Evolutionary conservation across 768 basidiomycete genomes (phyloP), one percentile per base, ranked within the genome.

Genomic region (Amanita exitialis): DNA sequence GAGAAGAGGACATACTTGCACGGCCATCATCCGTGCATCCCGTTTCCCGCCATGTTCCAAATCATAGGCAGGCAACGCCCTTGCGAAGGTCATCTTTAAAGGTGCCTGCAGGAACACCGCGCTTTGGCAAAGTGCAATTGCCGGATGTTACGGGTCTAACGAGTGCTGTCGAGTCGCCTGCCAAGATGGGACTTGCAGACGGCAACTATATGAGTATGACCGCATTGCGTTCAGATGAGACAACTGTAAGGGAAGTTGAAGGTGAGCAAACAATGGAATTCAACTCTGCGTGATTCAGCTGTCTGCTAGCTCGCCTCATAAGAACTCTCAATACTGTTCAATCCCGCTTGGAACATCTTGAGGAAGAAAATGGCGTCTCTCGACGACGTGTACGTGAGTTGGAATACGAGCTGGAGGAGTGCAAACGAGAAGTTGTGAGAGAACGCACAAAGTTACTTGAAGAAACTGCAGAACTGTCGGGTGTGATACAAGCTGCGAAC

Each of bases 101-200:
- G 53, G 57, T 59, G 58, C 57, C 59, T 45, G 59, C 58, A 54
- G 61, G 45, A 64, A 61, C 45, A 68, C 50, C 50, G 15, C 28
- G 50, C 12, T 51, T 51, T 13, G 42, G 66, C 25, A 73, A 72
- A 30, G 61, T 89, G 16, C 76, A 82, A 45, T 67, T 90, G 2
- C 90, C 89, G 1, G 90, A 92, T 58, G 80, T 93, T 3, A 93
- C 90, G 6, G 90, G 90, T 0, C 63, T 92, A 8, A 92, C 87
- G 0, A 82, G 74, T 39, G 90, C 85, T 0, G 80, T 90, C 12
- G 78, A 79, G 47, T 85, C 85, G 3, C 90, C 90, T 1, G 78
- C 79, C 0, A 84, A 78, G 56, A 67, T 66, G 3, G 72, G 27
- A 36, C 35, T 44, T 27, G 50, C 28, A 15, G 50, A 72, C 13